Evolutionary conservation across 73 alveolate species (phyloP).

Genomic region (Halteria grandinella): DNA sequence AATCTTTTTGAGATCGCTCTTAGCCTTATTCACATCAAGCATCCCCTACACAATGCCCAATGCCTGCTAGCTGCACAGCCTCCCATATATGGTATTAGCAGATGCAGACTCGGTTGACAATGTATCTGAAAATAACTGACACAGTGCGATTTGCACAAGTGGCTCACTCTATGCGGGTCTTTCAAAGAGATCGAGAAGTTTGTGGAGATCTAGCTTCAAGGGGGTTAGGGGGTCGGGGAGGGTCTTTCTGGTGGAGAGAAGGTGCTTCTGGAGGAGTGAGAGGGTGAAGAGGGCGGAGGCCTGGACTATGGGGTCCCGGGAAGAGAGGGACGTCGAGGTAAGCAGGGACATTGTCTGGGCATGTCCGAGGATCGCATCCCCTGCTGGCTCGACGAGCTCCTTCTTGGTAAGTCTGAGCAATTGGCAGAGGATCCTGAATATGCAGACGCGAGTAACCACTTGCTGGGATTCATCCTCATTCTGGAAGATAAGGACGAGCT

Average conservation of each 20-base stretch:
- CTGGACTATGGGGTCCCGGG: constrained; percentile 67
- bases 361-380: constrained; percentile 51
- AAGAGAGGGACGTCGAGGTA: constrained; percentile 34
- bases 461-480: constrained; percentile 70
- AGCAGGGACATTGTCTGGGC: constrained; percentile 36
- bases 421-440: constrained; percentile 84
- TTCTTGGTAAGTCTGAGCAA: constrained; percentile 85
- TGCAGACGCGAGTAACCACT: constrained; percentile 71
- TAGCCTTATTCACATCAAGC: constrained; percentile 58
- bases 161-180: constrained; percentile 58
- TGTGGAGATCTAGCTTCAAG: constrained; percentile 55
- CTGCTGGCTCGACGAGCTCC: constrained; percentile 61
- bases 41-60: constrained; percentile 64
- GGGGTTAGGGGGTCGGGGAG: constrained; percentile 64
- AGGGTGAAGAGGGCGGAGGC: constrained; percentile 71
- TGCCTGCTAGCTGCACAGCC: constrained; percentile 39
- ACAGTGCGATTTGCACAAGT: constrained; percentile 70
- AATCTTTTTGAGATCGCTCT: constrained; percentile 87
- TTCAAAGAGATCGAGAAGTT: constrained; percentile 77
- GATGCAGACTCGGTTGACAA: constrained; percentile 72
- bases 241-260: constrained; percentile 45
- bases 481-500: constrained; percentile 53
- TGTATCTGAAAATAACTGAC: constrained; percentile 87
- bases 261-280: constrained; percentile 63
- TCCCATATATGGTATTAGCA: constrained; percentile 33